A percentile compares a stretch with the other conserved stretches of the same genome.
Evolutionary conservation across 2,329 filamentous ascomycete genomes (phyloP).

Genomic region (Mycosphaerella arachidis): DNA sequence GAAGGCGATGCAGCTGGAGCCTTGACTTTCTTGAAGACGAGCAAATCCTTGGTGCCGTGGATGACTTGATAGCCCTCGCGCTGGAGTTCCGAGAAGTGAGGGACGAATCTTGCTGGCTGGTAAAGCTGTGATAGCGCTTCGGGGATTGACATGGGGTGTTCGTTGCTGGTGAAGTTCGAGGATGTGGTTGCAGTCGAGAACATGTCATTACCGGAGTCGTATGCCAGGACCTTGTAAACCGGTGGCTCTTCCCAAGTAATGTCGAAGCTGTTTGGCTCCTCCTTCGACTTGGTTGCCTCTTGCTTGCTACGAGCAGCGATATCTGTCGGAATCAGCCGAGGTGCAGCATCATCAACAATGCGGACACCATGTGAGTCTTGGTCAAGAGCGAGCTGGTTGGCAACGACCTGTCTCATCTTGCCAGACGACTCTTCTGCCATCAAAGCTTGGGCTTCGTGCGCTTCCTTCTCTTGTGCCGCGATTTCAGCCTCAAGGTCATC

Average conservation of each 20-base stretch:
- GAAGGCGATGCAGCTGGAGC: constrained; percentile 9
- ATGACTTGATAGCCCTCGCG: constrained; percentile 63
- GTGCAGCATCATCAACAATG: constrained; percentile 9
- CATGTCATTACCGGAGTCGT: constrained; percentile 55
- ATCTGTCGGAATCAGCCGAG: constrained; percentile 9
- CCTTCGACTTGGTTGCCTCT: neutral
- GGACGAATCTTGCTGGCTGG: constrained; percentile 61
- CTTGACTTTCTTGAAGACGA: constrained; percentile 62
- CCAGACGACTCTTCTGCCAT: constrained; percentile 9
- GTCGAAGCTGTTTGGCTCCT: neutral
- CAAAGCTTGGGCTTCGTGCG: constrained; percentile 15
- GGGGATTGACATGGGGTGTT: constrained; percentile 53
- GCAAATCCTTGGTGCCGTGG: constrained; percentile 57
- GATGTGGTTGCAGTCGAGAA: constrained; percentile 58
- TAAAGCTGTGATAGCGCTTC: constrained; percentile 58
- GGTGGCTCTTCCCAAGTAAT: constrained; percentile 32
- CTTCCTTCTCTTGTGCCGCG: constrained; percentile 19
- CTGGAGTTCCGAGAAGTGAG: constrained; percentile 57
- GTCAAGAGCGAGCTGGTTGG: constrained; percentile 6
- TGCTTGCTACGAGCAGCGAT: constrained; percentile 2
- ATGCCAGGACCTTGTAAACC: constrained; percentile 63
- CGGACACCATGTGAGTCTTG: constrained; percentile 13
- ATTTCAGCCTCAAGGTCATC: constrained; percentile 25
- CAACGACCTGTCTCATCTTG: constrained; percentile 4
- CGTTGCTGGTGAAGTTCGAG: constrained; percentile 47